Percentiles rank a stretch among this genome's conserved stretches.
phyloP scores from a whole-genome alignment of 257 asterid genomes.

The Solanum chiquidenum region DNA sequence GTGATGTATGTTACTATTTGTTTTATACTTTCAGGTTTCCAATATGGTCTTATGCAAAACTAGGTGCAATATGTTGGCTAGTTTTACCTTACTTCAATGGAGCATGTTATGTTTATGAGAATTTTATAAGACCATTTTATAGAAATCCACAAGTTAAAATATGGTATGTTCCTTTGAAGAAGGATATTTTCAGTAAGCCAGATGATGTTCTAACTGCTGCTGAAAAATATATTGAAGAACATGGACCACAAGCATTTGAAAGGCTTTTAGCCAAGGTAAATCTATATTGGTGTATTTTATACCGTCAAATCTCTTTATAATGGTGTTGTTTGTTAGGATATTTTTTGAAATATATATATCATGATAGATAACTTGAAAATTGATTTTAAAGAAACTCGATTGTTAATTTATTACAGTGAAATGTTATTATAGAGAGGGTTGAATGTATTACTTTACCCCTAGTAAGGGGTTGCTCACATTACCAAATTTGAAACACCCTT shows the following conservation, averaged over 20 bases:
- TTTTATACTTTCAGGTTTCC: conserved; percentile 45
- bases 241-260: conserved; percentile 81
- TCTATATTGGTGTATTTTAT: neutral
- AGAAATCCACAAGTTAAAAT: conserved; percentile 59
- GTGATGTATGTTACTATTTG: neutral
- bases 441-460: neutral
- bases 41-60: conserved; percentile 72
- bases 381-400: neutral
- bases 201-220: conserved; percentile 77
- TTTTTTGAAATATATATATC: neutral
- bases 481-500: neutral
- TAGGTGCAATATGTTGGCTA: conserved; percentile 68
- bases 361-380: neutral
- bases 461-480: neutral
- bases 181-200: conserved; percentile 51
- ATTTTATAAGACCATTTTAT: conserved; percentile 74
- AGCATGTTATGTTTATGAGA: conserved; percentile 70
- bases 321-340: neutral
- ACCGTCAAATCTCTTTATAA: neutral
- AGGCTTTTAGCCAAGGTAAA: conserved; percentile 69
- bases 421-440: neutral
- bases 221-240: conserved; percentile 63
- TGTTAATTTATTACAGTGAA: neutral
- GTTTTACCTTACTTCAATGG: conserved; percentile 90
- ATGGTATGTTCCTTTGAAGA: conserved; percentile 63